Evolutionary conservation across 108 stramenopile species (phyloP), one percentile per base, ranked within the genome.

Genomic region (Nitzschia sp.): DNA sequence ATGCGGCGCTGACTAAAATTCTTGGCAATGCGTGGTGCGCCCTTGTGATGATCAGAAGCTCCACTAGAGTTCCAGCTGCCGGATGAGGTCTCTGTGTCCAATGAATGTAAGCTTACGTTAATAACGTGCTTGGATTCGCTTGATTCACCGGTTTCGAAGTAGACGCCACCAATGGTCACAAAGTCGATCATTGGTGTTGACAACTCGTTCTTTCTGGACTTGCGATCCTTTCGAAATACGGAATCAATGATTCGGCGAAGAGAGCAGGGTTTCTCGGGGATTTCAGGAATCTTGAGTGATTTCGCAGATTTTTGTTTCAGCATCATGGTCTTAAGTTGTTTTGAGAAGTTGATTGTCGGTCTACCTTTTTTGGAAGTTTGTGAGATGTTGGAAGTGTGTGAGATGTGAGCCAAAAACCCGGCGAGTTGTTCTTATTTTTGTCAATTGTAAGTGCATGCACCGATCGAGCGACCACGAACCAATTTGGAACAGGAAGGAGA

Each of bases 51-150:
- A 38, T 44, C 38, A 23, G 17, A 21, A 13, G 13, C 21, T 13
- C 66, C 66, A 29, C 66, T 68, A 16, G 66, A 68, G 8, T 19
- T 23, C 66, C 66, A 68, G 47, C 44, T 48, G n/a, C 59, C 23
- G 28, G 45, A 47, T 9, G 30, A 15, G 44, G 30, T 33, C 17
- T 64, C 47, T 26, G 63, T 52, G 9, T 35, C 30, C 6, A 45
- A 19, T 8, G 60, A 32, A 25, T 64, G 47, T 30, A 64, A 35
- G 33, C 63, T 64, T 30, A 17, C 50, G 25, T 16, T 31, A 31
- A 28, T 52, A 5, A 3, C 5, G 16, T 41, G 60, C 15, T 29
- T 13, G 4, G 21, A 11, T 17, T 32, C 27, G 23, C 25, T 33
- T 23, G 45, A 21, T n/a, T 64, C 47, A 32, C 34, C 48, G 47